Base-by-base conservation (phyloP, 257 asterid species). In the Misopates orontium region DNA sequence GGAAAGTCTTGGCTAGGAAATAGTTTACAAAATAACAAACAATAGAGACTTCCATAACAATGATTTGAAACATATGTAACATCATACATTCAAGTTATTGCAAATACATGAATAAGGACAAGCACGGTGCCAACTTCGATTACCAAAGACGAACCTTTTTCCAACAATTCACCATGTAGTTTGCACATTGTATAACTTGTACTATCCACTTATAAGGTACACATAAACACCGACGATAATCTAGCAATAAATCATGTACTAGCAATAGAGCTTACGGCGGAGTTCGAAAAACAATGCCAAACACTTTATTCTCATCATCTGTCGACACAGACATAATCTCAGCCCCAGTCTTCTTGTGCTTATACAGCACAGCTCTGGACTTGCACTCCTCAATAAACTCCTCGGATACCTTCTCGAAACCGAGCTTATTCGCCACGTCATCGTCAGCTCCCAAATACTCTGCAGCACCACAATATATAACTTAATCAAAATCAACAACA, bases 341-440 rank as follows among this genome's bases (percentile, higher is more conserved):
- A 2, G 99, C 93, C 9, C 96, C 99, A 4, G 97, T 94, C 84
- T 94, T 90, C 77, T 86, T 90, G 73, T 94, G 99, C 83, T 94
- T 94, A 69, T 90, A 90, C 80, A 90, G 67, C 66, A 88, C 87
- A 62, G 95, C 99, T 78, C 78, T 79, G 18, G 99, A 94, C 51
- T 94, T 94, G 67, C 96, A 94, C 85, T 94, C 99, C 49, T 88
- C 97, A 42, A 94, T 84, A 32, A 88, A 90, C 79, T 94, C 89
- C 80, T 86, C 97, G 52, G 89, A 78, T 25, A 90, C 90, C 64
- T 83, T 87, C 85, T 90, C 95, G 65, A 94, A 94, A 60, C 99
- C 99, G 18, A 82, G 84, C 82, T 88, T 90, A 79, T 80, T 85
- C 50, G 90, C 93, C 67, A 85, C 85, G 18, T 81, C 95, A 86